Evolutionary conservation across 805 yeast genomes (phyloP).

Genomic region (Kluyveromyces wickerhamii): DNA sequence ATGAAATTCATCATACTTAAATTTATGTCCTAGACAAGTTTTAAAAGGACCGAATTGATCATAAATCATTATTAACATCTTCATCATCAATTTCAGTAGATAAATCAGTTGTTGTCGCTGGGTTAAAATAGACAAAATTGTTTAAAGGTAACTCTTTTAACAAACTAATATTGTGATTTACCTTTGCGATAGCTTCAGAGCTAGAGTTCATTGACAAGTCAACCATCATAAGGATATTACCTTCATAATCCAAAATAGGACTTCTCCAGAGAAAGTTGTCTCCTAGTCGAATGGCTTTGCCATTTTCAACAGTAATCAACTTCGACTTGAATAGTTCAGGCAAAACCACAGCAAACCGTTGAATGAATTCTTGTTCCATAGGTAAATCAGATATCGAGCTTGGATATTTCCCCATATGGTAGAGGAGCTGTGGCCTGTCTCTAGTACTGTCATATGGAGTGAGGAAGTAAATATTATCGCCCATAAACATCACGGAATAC

Average conservation of each 20-base stretch:
- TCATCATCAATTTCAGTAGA: neutral
- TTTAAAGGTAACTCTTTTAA: neutral
- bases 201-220: constrained; percentile 1
- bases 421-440: neutral
- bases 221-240: constrained; percentile 14
- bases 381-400: neutral
- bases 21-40: too few species aligned
- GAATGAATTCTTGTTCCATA: constrained; percentile 6
- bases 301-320: constrained; percentile 14
- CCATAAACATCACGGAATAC: neutral
- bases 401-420: neutral
- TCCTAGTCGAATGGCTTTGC: constrained; percentile 16
- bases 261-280: constrained; percentile 28
- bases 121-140: constrained; percentile 1
- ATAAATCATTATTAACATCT: too few species aligned
- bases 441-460: constrained; percentile 7
- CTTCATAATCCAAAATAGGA: constrained; percentile 22
- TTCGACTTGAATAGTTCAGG: constrained; percentile 15
- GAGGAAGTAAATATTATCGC: constrained; percentile 14
- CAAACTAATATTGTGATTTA: constrained; percentile 1
- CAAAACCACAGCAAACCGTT: constrained; percentile 18
- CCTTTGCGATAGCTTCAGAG: neutral
- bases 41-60: too few species aligned
- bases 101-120: neutral
- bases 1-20: too few species aligned